Base-by-base conservation (phyloP, 495 filamentous ascomycete genomes). In the Apodospora peruviana region DNA sequence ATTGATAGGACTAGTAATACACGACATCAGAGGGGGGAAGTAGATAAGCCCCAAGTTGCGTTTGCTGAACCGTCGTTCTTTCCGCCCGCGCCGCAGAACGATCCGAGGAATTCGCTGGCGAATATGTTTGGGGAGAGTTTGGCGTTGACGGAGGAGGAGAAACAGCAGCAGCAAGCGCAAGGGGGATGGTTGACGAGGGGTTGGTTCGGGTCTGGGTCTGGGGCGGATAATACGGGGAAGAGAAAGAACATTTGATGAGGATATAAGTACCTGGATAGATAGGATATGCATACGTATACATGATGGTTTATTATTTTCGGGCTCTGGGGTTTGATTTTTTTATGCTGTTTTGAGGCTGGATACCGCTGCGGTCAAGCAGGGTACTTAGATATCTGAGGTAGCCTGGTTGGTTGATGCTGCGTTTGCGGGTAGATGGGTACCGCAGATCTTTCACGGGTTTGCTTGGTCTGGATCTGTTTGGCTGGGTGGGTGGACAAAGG, bases 21-120 rank as follows among this genome's bases (percentile, higher is more conserved):
- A 5, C 35, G 16, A 12, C 19, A 41, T 4, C 5, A 40, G 5
- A n/a, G 34, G 8, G 39, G 23, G 25, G 46, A 42, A 12, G 17
- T 8, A 11, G 4, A 7, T 11, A 8, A 12, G 2, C 34, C 22
- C 9, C 39, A 21, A 17, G 18, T 16, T 22, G 27, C 53, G 16
- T 59, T 59, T 37, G 35, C 45, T 16, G 43, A 56, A 19, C 48
- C 53, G 10, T 39, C 25, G 9, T 59, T 59, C 36, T 59, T 59
- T 20, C 32, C 47, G n/a, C 57, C 46, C 16, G 22, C 42, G 25
- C 34, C 45, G 38, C 23, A 57, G 27, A 44, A 45, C 12, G 57
- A 59, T 17, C 57, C 57, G 19, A 38, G 57, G 0, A 48, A 57
- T 27, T 39, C 49, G 19, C 43, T 59, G 12, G 37, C 43, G 11